Evolutionary conservation across 2,329 filamentous ascomycete species (phyloP).

Genomic region (Calycina herbarum): DNA sequence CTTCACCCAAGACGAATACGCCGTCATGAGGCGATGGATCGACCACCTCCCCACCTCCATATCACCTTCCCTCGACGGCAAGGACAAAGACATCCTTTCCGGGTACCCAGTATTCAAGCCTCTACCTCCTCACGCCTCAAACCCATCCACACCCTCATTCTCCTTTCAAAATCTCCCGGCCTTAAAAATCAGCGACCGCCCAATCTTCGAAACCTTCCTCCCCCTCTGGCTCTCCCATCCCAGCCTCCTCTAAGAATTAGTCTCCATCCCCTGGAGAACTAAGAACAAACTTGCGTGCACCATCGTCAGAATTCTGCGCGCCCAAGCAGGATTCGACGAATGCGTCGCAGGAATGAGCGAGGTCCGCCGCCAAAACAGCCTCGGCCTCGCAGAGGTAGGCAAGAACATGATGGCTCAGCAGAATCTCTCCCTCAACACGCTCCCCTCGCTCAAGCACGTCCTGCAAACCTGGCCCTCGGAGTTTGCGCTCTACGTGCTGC

Average conservation of each 20-base stretch:
- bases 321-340: slow-evolving; percentile 42
- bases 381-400: slow-evolving; percentile 40
- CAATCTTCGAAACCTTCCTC: slow-evolving; percentile 33
- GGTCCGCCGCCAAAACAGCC: slow-evolving; percentile 32
- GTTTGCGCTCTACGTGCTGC: slow-evolving; percentile 33
- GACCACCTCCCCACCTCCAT: slow-evolving; percentile 28
- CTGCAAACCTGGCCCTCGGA: slow-evolving; percentile 27
- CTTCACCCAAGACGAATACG: slow-evolving; percentile 46
- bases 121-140: background rate
- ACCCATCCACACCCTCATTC: background rate
- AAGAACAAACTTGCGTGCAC: slow-evolving; percentile 38
- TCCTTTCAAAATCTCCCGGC: background rate
- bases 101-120: slow-evolving; percentile 14
- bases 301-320: slow-evolving; percentile 42
- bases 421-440: slow-evolving; percentile 19
- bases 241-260: slow-evolving; percentile 41
- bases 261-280: slow-evolving; percentile 40
- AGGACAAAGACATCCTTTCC: slow-evolving; percentile 11
- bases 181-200: background rate
- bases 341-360: slow-evolving; percentile 45
- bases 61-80: slow-evolving; percentile 9
- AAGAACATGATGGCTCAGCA: slow-evolving; percentile 33
- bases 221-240: slow-evolving; percentile 42
- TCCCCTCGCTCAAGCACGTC: slow-evolving; percentile 31
- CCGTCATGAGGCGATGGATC: slow-evolving; percentile 43